Percentiles rank a stretch among this genome's conserved stretches.
Evolutionary conservation across 768 basidiomycete genomes (phyloP).

Genomic region (Suillus hirtellus): DNA sequence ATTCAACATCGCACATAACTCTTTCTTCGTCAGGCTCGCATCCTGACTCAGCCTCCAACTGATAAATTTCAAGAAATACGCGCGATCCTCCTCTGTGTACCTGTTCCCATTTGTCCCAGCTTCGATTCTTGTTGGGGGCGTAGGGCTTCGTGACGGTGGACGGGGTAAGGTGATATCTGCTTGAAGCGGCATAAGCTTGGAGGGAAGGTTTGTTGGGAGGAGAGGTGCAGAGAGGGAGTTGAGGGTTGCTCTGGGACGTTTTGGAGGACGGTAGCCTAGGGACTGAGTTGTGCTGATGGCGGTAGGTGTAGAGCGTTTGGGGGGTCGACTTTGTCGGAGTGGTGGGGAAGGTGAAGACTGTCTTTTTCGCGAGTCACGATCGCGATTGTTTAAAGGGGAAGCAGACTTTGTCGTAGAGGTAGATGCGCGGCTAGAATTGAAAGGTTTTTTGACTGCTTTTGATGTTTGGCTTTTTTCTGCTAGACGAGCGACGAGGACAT

Average conservation of each 20-base stretch:
- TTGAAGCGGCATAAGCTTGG: conserved; percentile 58
- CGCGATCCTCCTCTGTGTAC: conserved; percentile 66
- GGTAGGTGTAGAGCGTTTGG: conserved; percentile 22
- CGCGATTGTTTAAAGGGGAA: conserved; percentile 13
- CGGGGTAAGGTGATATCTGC: conserved; percentile 58
- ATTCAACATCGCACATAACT: conserved; percentile 55
- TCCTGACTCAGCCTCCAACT: conserved; percentile 60
- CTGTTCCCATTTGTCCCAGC: conserved; percentile 51
- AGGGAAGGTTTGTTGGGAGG: conserved; percentile 34
- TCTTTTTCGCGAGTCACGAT: conserved; percentile 39
- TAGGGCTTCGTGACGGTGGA: conserved; percentile 70
- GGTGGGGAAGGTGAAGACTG: conserved; percentile 27
- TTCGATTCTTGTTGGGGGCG: conserved; percentile 56
- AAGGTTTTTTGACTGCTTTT: conserved; percentile 33
- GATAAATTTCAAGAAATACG: conserved; percentile 67
- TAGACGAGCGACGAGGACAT: conserved; percentile 36
- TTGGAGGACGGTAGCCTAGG: conserved; percentile 26
- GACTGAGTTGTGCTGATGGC: conserved; percentile 22
- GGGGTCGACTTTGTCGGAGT: conserved; percentile 28
- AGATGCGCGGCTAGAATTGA: conserved; percentile 12
- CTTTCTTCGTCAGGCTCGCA: conserved; percentile 50
- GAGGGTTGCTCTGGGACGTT: conserved; percentile 44
- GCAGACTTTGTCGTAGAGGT: conserved; percentile 4
- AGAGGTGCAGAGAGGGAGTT: conserved; percentile 58
- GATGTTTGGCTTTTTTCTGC: conserved; percentile 19